Evolutionary conservation across 2,329 filamentous ascomycete genomes (phyloP), one percentile per base, ranked within the genome.

Genomic region (Colletotrichum neosansevieriae): DNA sequence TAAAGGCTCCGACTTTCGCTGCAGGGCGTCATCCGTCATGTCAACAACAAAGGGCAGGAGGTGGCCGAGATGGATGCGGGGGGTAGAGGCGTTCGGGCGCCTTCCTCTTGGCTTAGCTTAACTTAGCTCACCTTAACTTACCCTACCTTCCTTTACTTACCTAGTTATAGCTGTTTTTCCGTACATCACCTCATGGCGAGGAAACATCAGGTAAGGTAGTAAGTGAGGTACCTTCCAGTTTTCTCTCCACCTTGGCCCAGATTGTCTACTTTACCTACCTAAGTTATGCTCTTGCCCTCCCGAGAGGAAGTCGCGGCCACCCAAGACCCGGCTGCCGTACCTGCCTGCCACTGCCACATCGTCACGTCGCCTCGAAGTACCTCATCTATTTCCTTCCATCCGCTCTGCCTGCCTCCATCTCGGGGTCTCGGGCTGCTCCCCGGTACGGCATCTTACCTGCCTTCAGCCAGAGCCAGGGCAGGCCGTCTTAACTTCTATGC

Each of bases 231-330:
- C 49, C 49, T 51, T 21, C 21, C 21, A 21, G 21, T 4, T 24
- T 7, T 32, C 24, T 17, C 21, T n/a, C 49, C n/a, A 51, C 17
- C 49, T n/a, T 51, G 29, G 29, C 47, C n/a, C 17, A 34, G 24
- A 51, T 24, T 7, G 15, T 29, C 47, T 24, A 9, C 32, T 51
- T 51, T 34, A n/a, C n/a, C n/a, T n/a, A n/a, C n/a, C n/a, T n/a
- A n/a, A n/a, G n/a, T n/a, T n/a, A 51, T 51, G 49, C 49, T 34
- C 49, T 51, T 51, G 24, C 49, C 49, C 49, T 51, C 49, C 29
- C 49, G 29, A 32, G 49, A 19, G 24, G 24, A 34, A 51, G 10
- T 51, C 49, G 29, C 29, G 9, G 49, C 24, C 24, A 29, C 32
- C n/a, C 49, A 51, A 51, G 13, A 15, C 7, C 49, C 49, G 15